These are phyloP conservation scores for Opeltia flavorubescens DNA, from an alignment of 495 filamentous ascomycete species.

Conservation along the genomic window DNA sequence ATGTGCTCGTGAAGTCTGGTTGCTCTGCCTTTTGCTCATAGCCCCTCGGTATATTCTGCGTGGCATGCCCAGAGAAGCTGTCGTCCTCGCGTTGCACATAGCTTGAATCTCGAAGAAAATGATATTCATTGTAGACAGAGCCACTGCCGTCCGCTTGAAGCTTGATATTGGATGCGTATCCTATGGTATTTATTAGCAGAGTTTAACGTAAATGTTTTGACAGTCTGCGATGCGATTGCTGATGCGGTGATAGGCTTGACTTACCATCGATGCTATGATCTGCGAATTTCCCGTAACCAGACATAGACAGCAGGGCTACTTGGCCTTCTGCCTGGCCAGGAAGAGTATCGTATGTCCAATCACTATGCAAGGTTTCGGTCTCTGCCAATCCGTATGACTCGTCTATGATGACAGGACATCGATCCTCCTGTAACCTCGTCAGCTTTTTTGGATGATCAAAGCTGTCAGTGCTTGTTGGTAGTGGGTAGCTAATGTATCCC, in stretches of 20 bases:
- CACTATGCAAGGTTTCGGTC: slow-evolving; percentile 32
- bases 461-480: too few species aligned
- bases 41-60: slow-evolving; percentile 32
- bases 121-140: slow-evolving; percentile 13
- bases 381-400: slow-evolving; percentile 39
- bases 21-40: slow-evolving; percentile 35
- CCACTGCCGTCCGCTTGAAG: neutral
- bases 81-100: slow-evolving; percentile 26
- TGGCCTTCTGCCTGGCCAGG: slow-evolving; percentile 36
- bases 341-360: slow-evolving; percentile 34
- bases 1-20: slow-evolving; percentile 29
- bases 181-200: too few species aligned
- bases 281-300: slow-evolving; percentile 32
- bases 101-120: slow-evolving; percentile 31
- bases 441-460: too few species aligned
- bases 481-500: too few species aligned
- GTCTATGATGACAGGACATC: slow-evolving; percentile 39
- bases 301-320: slow-evolving; percentile 36
- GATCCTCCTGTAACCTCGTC: slow-evolving; percentile 23
- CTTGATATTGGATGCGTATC: neutral
- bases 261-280: slow-evolving; percentile 30
- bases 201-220: too few species aligned
- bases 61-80: slow-evolving; percentile 28
- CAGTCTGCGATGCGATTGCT: neutral
- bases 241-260: slow-evolving; percentile 6